Percentiles rank a stretch among this genome's conserved stretches.
Conservation (phyloP, 768 basidiomycete species). For the Agaricus bisporus region DNA sequence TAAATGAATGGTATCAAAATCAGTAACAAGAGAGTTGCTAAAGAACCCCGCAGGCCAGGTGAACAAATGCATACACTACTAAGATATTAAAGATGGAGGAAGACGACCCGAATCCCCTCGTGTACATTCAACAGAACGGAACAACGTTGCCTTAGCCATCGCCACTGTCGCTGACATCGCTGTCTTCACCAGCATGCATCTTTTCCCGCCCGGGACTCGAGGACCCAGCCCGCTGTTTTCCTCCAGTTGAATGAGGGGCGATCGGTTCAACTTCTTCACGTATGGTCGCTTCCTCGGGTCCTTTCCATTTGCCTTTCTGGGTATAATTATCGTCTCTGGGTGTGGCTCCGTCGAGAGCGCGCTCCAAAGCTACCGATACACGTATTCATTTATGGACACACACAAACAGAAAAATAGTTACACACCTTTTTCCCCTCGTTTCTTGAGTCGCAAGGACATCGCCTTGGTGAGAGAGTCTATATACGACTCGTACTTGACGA, state of each 20-base stretch:
- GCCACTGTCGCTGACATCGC: neutral
- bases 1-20: constrained; percentile 9
- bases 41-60: neutral
- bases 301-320: constrained; percentile 26
- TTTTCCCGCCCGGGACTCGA: neutral
- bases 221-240: constrained; percentile 10
- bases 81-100: neutral
- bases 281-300: constrained; percentile 26
- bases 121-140: neutral
- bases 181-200: neutral
- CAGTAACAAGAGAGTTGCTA: neutral
- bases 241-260: constrained; percentile 23
- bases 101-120: neutral
- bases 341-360: constrained; percentile 25
- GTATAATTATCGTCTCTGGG: constrained; percentile 21
- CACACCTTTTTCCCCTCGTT: constrained; percentile 78
- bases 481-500: constrained; percentile 94
- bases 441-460: constrained; percentile 81
- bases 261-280: constrained; percentile 26
- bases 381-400: neutral
- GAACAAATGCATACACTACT: constrained; percentile 7
- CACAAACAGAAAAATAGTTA: neutral
- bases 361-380: constrained; percentile 23
- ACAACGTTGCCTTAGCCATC: constrained; percentile 2
- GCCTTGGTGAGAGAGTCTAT: constrained; percentile 83